Conservation (phyloP, 495 filamentous ascomycete genomes). For the Penicillium cosmopolitanum region DNA sequence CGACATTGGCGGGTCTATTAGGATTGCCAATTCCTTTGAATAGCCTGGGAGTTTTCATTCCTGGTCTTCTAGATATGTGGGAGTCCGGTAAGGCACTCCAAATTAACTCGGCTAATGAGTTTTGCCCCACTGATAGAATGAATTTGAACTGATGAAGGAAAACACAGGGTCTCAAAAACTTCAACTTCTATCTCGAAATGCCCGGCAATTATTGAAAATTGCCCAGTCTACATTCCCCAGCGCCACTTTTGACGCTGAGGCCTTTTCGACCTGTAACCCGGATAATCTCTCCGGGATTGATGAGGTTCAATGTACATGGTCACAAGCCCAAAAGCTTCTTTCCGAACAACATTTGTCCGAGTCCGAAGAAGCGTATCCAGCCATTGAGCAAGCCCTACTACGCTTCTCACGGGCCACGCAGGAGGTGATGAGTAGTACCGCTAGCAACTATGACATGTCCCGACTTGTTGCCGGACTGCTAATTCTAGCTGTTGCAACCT, state of each 20-base stretch:
- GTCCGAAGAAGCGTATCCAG: constrained; percentile 12
- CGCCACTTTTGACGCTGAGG: constrained; percentile 49
- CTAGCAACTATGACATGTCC: constrained; percentile 83
- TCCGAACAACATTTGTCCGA: not conserved
- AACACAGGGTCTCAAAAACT: constrained; percentile 53
- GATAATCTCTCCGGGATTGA: constrained; percentile 52
- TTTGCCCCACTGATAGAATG: not conserved
- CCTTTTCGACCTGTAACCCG: constrained; percentile 44
- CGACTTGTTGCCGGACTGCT: constrained; percentile 59
- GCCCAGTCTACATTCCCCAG: constrained; percentile 70
- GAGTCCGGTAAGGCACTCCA: constrained; percentile 41
- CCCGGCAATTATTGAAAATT: constrained; percentile 74
- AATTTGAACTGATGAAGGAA: constrained; percentile 3
- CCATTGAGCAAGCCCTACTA: constrained; percentile 28
- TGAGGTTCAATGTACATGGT: constrained; percentile 71
- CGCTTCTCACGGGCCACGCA: constrained; percentile 74
- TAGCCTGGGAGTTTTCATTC: constrained; percentile 86
- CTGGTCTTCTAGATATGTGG: constrained; percentile 79
- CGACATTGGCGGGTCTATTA: constrained; percentile 84
- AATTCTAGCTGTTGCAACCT: constrained; percentile 47
- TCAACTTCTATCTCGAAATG: constrained; percentile 73
- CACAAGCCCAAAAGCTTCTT: constrained; percentile 30
- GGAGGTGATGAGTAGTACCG: constrained; percentile 76
- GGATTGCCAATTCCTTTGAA: constrained; percentile 92
- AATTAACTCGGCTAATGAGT: too few relatives aligned